These are phyloP conservation scores for Orbilia oligospora DNA, from an alignment of 2,329 filamentous ascomycete genomes.

Conservation along the genomic window DNA sequence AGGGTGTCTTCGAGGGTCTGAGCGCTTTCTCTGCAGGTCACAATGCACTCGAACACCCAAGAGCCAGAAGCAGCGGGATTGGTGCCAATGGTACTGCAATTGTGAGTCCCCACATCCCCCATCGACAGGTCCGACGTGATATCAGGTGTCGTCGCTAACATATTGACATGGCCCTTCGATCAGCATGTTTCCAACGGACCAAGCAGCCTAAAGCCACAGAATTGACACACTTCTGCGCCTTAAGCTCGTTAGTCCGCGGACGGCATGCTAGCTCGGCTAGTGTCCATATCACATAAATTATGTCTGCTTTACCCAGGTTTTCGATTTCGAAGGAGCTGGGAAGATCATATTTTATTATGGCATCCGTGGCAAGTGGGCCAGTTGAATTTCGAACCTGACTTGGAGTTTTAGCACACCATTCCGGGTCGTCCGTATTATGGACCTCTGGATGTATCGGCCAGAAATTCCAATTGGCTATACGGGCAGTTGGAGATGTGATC, in stretches of 20 bases:
- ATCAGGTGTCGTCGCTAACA: constrained; percentile 46
- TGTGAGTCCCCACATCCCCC: constrained; percentile 56
- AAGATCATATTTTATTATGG: constrained; percentile 14
- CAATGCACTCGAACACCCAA: constrained; percentile 50
- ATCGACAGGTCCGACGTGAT: constrained; percentile 49
- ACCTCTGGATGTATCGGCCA: constrained; percentile 47
- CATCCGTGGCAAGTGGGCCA: constrained; percentile 41
- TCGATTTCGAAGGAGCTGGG: not conserved
- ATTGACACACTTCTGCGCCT: constrained; percentile 17
- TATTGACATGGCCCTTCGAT: constrained; percentile 15
- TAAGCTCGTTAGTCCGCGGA: constrained; percentile 14
- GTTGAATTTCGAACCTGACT: constrained; percentile 4
- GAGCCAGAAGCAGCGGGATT: constrained; percentile 30
- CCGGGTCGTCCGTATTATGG: constrained; percentile 12
- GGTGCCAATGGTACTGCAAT: constrained; percentile 41
- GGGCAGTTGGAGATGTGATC: constrained; percentile 40
- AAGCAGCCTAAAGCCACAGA: constrained; percentile 48
- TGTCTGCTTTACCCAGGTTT: constrained; percentile 28
- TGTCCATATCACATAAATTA: constrained; percentile 30
- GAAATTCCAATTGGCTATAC: constrained; percentile 41
- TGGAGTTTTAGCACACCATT: constrained; percentile 44
- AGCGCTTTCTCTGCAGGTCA: constrained; percentile 53
- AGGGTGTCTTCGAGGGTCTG: constrained; percentile 50
- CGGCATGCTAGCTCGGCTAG: constrained; percentile 49
- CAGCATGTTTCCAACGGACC: constrained; percentile 32